These are phyloP conservation scores for Trifolium pratense DNA, from an alignment of 306 rosid genomes.

Conservation along the genomic window DNA sequence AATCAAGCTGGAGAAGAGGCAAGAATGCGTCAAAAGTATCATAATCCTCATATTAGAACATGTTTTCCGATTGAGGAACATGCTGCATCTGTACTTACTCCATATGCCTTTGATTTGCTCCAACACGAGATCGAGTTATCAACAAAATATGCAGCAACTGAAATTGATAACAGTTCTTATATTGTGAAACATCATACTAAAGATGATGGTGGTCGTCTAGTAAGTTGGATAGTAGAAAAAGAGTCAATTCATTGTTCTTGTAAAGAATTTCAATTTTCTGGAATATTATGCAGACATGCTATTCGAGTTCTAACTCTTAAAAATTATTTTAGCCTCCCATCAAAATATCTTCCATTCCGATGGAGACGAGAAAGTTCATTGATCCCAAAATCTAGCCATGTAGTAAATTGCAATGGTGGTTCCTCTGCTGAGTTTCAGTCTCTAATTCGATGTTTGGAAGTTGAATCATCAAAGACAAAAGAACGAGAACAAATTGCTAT, in stretches of 20 bases:
- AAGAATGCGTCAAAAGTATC: neutral
- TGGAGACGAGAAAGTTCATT: neutral
- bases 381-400: neutral
- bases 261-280: neutral
- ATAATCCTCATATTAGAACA: neutral
- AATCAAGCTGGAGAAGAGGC: neutral
- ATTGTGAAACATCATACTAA: neutral
- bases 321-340: neutral
- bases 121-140: neutral
- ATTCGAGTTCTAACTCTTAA: neutral
- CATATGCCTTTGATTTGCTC: neutral
- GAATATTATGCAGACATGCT: conserved; percentile 12
- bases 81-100: neutral
- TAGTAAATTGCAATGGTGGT: neutral
- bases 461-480: neutral
- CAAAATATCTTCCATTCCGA: neutral
- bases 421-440: neutral
- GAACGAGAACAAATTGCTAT: neutral
- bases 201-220: neutral
- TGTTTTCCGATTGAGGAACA: neutral
- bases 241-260: neutral
- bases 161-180: neutral
- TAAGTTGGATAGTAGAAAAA: neutral
- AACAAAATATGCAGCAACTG: neutral
- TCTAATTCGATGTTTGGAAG: neutral